Evolutionary conservation across 768 basidiomycete species (phyloP).

Genomic region (Cyclocybe aegerita): DNA sequence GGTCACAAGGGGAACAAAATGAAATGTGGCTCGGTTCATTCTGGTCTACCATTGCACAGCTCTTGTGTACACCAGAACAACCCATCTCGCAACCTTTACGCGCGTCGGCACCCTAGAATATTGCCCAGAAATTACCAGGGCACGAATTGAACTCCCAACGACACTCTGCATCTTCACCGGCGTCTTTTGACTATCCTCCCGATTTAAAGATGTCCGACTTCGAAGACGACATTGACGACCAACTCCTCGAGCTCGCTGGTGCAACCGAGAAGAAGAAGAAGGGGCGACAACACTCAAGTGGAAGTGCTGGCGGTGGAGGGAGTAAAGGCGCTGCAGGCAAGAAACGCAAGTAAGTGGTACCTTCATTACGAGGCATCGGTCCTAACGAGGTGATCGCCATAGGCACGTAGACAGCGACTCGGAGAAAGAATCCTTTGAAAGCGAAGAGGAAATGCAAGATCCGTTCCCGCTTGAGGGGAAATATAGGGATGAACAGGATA

Average conservation of each 20-base stretch:
- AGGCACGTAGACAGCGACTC: slow-evolving; percentile 44
- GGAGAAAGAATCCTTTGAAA: slow-evolving; percentile 65
- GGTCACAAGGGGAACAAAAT: too few species aligned
- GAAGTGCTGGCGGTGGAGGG: slow-evolving; percentile 14
- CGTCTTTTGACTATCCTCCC: background rate
- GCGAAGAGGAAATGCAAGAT: slow-evolving; percentile 46
- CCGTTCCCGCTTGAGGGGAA: slow-evolving; percentile 92
- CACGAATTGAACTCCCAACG: too few species aligned
- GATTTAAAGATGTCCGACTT: slow-evolving; percentile 43
- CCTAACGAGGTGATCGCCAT: slow-evolving; percentile 3
- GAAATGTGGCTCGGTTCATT: too few species aligned
- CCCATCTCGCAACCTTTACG: too few species aligned
- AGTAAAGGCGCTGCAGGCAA: slow-evolving; percentile 25
- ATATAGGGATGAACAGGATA: slow-evolving; percentile 83
- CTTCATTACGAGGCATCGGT: too few species aligned
- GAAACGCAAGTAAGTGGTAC: slow-evolving; percentile 48
- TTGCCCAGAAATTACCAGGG: too few species aligned
- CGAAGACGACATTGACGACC: slow-evolving; percentile 57
- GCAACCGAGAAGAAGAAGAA: slow-evolving; percentile 67
- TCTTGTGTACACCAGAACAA: too few species aligned
- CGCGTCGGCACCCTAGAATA: too few species aligned
- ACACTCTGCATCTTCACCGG: background rate
- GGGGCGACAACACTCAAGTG: slow-evolving; percentile 44
- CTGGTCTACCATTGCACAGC: too few species aligned
- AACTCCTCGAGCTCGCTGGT: slow-evolving; percentile 80